Percentiles rank a stretch among this genome's conserved stretches.
These are phyloP conservation scores for Microdochium nivale DNA, from an alignment of 2,329 filamentous ascomycete genomes.

Conservation along the genomic window DNA sequence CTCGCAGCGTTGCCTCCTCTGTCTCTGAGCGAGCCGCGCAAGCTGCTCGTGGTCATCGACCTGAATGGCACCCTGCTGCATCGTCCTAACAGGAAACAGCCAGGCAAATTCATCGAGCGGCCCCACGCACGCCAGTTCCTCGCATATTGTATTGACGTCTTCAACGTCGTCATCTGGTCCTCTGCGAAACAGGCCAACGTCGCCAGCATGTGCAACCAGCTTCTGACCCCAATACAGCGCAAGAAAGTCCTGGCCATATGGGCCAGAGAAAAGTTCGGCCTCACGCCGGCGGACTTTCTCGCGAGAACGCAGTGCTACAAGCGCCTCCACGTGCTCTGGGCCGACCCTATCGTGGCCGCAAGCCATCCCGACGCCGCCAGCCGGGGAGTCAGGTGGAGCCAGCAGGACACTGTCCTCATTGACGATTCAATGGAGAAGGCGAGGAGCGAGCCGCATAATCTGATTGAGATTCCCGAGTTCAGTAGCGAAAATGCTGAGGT, in stretches of 20 bases:
- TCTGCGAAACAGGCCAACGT: constrained; percentile 73
- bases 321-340: constrained; percentile 67
- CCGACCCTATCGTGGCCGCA: constrained; percentile 29
- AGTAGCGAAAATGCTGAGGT: constrained; percentile 18
- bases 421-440: constrained; percentile 82
- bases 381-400: constrained; percentile 53
- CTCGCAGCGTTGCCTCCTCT: constrained; percentile 37
- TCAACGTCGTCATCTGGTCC: constrained; percentile 84
- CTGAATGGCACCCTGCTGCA: constrained; percentile 85
- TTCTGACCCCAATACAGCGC: constrained; percentile 50
- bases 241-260: constrained; percentile 59
- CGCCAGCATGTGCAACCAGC: constrained; percentile 50
- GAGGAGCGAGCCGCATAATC: constrained; percentile 72
- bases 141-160: constrained; percentile 62
- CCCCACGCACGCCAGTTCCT: constrained; percentile 64
- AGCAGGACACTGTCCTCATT: constrained; percentile 80
- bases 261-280: constrained; percentile 68
- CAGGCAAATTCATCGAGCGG: constrained; percentile 53
- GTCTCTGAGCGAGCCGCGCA: constrained; percentile 37
- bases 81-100: constrained; percentile 47
- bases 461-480: constrained; percentile 76
- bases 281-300: constrained; percentile 56
- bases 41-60: constrained; percentile 78
- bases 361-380: constrained; percentile 32
- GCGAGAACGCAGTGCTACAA: constrained; percentile 83